These are phyloP conservation scores for Tephrocybe sp. DNA, from an alignment of 768 basidiomycete species.

Conservation along the genomic window DNA sequence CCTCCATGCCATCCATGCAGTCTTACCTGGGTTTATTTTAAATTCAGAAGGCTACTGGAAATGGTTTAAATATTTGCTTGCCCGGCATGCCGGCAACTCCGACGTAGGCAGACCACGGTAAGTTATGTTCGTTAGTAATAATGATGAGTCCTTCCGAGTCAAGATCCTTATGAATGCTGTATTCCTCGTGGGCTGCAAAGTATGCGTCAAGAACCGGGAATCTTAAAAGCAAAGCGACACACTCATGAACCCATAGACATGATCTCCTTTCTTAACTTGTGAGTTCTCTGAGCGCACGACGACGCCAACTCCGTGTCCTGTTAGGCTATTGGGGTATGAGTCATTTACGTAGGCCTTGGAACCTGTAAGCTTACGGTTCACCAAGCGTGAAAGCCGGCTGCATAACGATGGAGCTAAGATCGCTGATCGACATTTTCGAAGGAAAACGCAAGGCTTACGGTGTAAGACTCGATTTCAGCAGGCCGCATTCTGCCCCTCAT, in stretches of 20 bases:
- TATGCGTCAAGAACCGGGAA: no score
- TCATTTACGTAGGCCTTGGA: not conserved
- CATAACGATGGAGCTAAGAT: not conserved
- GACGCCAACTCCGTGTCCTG: constrained; percentile 18
- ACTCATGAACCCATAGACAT: constrained; percentile 27
- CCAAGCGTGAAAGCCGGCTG: constrained; percentile 14
- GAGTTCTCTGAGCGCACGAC: constrained; percentile 16
- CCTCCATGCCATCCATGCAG: constrained; percentile 37
- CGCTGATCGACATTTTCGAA: constrained; percentile 3
- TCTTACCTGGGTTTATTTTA: constrained; percentile 17
- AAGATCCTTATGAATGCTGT: constrained; percentile 25
- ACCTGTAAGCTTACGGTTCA: constrained; percentile 19
- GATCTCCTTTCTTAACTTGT: constrained; percentile 24
- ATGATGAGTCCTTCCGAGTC: constrained; percentile 12
- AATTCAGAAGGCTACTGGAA: not conserved
- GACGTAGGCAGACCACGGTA: constrained; percentile 47
- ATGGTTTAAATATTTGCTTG: constrained; percentile 18
- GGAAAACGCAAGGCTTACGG: not conserved
- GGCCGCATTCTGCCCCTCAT: constrained; percentile 35
- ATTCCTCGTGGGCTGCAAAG: constrained; percentile 37
- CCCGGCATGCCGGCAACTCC: constrained; percentile 55
- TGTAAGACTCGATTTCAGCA: constrained; percentile 16
- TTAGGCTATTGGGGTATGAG: constrained; percentile 10
- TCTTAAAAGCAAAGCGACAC: not conserved
- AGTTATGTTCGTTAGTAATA: constrained; percentile 38